phyloP scores from a whole-genome alignment of 306 rosid genomes.

The Castanea mollissima region DNA sequence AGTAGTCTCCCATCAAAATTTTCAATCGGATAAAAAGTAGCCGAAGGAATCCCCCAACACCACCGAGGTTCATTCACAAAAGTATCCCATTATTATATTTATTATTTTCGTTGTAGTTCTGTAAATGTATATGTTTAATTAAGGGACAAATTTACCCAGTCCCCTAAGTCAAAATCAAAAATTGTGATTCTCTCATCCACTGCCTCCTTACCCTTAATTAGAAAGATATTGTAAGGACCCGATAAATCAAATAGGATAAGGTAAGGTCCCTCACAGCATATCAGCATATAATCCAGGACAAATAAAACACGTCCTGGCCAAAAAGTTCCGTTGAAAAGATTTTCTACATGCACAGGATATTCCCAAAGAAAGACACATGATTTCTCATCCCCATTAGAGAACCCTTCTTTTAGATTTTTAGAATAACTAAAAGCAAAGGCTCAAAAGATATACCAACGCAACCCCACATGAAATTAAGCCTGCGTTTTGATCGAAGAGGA shows the following conservation, averaged over 20 bases:
- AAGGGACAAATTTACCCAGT: neutral
- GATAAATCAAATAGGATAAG: slow-evolving; percentile 21
- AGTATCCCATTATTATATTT: neutral
- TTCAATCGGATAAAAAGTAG: too few relatives aligned
- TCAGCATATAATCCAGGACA: slow-evolving; percentile 40
- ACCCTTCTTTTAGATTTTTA: neutral
- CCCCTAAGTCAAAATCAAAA: slow-evolving; percentile 6
- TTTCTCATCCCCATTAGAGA: neutral
- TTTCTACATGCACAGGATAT: neutral
- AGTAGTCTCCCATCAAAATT: too few relatives aligned
- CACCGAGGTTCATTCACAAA: slow-evolving; percentile 15
- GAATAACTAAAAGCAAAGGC: neutral
- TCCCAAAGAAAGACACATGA: neutral
- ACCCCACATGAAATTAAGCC: slow-evolving; percentile 36
- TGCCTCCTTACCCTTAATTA: slow-evolving; percentile 22
- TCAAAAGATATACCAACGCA: neutral
- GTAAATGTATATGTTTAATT: too few relatives aligned
- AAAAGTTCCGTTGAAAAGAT: slow-evolving; percentile 28
- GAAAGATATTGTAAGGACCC: slow-evolving; percentile 36
- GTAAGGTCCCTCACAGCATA: slow-evolving; percentile 23
- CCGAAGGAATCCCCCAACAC: slow-evolving; percentile 14
- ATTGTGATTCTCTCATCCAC: slow-evolving; percentile 25
- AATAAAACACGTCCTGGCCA: slow-evolving; percentile 17
- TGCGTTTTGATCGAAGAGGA: slow-evolving; percentile 35
- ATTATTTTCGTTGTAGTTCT: neutral